Conservation (phyloP, 495 filamentous ascomycete genomes). For the Bathelium albidoporum region DNA sequence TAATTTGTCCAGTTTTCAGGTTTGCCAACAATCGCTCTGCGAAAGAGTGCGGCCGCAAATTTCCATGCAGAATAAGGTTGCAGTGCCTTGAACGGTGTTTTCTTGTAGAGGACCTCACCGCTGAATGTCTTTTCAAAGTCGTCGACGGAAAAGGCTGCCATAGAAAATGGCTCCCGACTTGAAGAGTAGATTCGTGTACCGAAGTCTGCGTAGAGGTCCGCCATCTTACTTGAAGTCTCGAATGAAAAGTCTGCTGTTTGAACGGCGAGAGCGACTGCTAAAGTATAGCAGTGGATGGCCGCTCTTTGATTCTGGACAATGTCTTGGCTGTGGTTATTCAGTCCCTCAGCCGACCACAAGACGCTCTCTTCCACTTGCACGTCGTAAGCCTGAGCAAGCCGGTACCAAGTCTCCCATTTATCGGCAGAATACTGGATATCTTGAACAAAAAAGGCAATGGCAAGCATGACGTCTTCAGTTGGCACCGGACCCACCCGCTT, state of each 20-base stretch:
- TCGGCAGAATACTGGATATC: constrained; percentile 78
- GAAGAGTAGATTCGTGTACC: constrained; percentile 82
- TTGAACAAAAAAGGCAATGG: constrained; percentile 67
- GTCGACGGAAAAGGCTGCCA: constrained; percentile 46
- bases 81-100: constrained; percentile 62
- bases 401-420: constrained; percentile 94
- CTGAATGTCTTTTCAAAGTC: constrained; percentile 69
- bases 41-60: constrained; percentile 71
- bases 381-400: constrained; percentile 85
- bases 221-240: constrained; percentile 55
- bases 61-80: constrained; percentile 71
- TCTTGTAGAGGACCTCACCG: constrained; percentile 62
- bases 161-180: constrained; percentile 82
- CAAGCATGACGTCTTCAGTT: constrained; percentile 78
- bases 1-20: constrained; percentile 79
- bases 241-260: constrained; percentile 49
- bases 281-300: constrained; percentile 86
- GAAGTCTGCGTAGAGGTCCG: constrained; percentile 83
- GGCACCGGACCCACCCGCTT: constrained; percentile 67
- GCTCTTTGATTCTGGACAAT: constrained; percentile 65
- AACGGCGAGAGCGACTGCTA: constrained; percentile 69
- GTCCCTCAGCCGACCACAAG: constrained; percentile 90
- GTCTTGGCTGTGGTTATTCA: constrained; percentile 74
- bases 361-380: constrained; percentile 83
- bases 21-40: constrained; percentile 58